phyloP scores from a whole-genome alignment of 176 grass and related monocot species.

The Triticum aestivum region IWGSC_CS_RefSeq_v2.1 NC_057799.1:95676432-95676931 shows the following conservation, averaged over 20 bases:
- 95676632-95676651: not conserved
- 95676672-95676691: not conserved
- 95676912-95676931: not conserved
- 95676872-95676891: slow-evolving; percentile 16
- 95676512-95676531: not conserved
- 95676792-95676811: slow-evolving; percentile 24
- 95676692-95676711: not conserved
- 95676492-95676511: not conserved
- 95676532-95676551: not conserved
- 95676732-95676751: not conserved
- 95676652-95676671: not conserved
- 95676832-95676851: slow-evolving; percentile 1
- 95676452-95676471: not conserved
- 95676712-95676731: not conserved
- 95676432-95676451: not conserved
- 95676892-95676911: slow-evolving; percentile 22
- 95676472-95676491: not conserved
- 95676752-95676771: not conserved
- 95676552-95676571: not conserved
- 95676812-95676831: not conserved
- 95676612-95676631: not conserved
- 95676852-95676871: slow-evolving; percentile 42
- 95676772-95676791: slow-evolving; percentile 45
- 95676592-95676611: not conserved
- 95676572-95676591: not conserved